Evolutionary conservation across 2,329 filamentous ascomycete genomes (phyloP).

Genomic region (Paecilomyces sp.): DNA sequence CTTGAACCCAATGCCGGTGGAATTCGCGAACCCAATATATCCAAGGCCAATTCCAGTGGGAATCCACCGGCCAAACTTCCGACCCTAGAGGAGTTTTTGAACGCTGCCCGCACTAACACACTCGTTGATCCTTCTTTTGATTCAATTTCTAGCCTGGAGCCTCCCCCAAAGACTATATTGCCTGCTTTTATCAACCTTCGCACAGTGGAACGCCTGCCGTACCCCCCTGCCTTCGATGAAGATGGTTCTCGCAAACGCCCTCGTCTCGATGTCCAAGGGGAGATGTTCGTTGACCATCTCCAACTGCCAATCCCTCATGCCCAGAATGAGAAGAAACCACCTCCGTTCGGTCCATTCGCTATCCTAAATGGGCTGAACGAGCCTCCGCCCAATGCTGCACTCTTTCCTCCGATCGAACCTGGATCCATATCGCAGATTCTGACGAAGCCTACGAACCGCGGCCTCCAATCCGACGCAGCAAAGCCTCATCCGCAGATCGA

Average conservation of each 20-base stretch:
- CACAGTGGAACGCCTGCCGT: slow-evolving; percentile 38
- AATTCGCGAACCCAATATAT: slow-evolving; percentile 22
- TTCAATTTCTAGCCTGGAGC: slow-evolving; percentile 24
- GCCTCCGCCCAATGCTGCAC: slow-evolving; percentile 53
- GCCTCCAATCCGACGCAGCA: slow-evolving; percentile 15
- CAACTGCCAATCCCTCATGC: slow-evolving; percentile 41
- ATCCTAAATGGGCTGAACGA: slow-evolving; percentile 56
- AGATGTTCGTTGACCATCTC: slow-evolving; percentile 37
- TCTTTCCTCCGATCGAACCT: slow-evolving; percentile 55
- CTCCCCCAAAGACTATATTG: slow-evolving; percentile 32
- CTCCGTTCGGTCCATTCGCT: slow-evolving; percentile 38
- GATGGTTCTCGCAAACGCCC: slow-evolving; percentile 35
- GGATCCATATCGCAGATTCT: slow-evolving; percentile 34
- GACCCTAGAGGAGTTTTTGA: slow-evolving; percentile 28
- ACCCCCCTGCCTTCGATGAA: slow-evolving; percentile 32
- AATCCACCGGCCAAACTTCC: slow-evolving; percentile 29
- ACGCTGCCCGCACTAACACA: slow-evolving; percentile 28
- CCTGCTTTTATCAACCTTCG: slow-evolving; percentile 43
- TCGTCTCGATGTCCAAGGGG: slow-evolving; percentile 33
- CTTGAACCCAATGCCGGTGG: slow-evolving; percentile 38
- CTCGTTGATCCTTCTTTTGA: slow-evolving; percentile 23
- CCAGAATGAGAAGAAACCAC: slow-evolving; percentile 39
- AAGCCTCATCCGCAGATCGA: slow-evolving; percentile 8
- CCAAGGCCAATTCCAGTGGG: slow-evolving; percentile 19
- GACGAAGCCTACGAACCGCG: slow-evolving; percentile 24